Evolutionary conservation across 257 asterid species (phyloP), one percentile per base, ranked within the genome.

Genomic region (Nicotiana tabacum): DNA sequence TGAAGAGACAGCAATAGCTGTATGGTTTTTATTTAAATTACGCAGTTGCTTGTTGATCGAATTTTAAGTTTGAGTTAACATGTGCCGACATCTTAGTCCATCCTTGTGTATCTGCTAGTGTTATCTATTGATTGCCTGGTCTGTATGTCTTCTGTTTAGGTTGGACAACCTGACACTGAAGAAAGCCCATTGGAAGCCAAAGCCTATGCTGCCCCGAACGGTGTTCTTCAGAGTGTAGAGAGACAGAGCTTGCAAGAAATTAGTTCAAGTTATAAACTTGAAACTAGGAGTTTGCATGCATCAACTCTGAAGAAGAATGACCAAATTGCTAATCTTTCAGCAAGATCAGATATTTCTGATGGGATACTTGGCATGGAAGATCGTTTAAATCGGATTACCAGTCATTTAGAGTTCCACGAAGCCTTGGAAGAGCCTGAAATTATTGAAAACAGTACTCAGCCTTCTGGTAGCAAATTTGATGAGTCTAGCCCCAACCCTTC

Each of bases 401-500:
- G 80, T 86, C 83, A 78, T 66, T 82, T 83, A 70, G 88, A 86
- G 67, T 70, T 85, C 74, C 91, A 85, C 67, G 89, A 87, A 77
- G 48, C 72, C 70, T 66, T 81, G 66, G 91, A 80, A 74, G 89
- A 85, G 82, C 83, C 87, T 82, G 89, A 79, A 81, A 64, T 60
- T 39, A 66, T 86, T 69, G 84, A 85, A 78, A 85, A 83, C 35
- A 51, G 88, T 87, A 83, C 88, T 43, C 80, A 84, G 43, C 81
- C 83, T 65, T 79, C 90, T 48, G 90, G 84, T 53, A 88, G 84
- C 68, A 87, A 86, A 65, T 62, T 82, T 80, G 89, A 84, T 24
- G 90, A 87, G 68, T 85, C 91, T 61, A 86, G 82, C 43, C 84
- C 76, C 78, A 90, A 78, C 53, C 81, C 83, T 30, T 82, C 95